Evolutionary conservation across 176 grass and related monocot genomes (phyloP).

Genomic region (Juncus effusus): DNA sequence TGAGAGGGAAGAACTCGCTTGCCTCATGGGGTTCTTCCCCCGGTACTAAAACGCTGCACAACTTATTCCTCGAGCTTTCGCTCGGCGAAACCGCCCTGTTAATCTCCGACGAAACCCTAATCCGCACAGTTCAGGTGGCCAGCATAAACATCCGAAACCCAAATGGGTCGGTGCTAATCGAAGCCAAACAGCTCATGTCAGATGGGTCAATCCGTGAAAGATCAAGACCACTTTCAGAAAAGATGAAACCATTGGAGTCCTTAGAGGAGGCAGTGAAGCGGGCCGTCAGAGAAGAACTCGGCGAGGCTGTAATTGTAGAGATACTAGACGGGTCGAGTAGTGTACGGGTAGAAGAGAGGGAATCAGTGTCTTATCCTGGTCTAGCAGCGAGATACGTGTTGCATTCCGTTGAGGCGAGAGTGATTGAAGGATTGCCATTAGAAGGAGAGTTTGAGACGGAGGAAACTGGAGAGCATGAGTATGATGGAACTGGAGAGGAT

Average conservation of each 20-base stretch:
- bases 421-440: conserved; percentile 49
- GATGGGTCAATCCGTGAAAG: conserved; percentile 56
- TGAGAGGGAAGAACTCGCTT: conserved; percentile 31
- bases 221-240: conserved; percentile 69
- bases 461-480: conserved; percentile 56
- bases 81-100: conserved; percentile 65
- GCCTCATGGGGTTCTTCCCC: conserved; percentile 59
- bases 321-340: conserved; percentile 30
- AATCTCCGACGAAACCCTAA: neutral
- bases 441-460: conserved; percentile 80
- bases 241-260: conserved; percentile 72
- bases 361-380: conserved; percentile 65
- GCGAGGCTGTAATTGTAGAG: conserved; percentile 39
- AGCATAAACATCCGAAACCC: conserved; percentile 60
- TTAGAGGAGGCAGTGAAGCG: conserved; percentile 52
- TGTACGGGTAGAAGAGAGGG: conserved; percentile 61
- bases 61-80: conserved; percentile 82
- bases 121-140: conserved; percentile 71
- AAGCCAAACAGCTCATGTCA: conserved; percentile 76
- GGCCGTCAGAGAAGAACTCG: conserved; percentile 70
- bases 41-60: conserved; percentile 70
- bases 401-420: conserved; percentile 62
- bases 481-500: conserved; percentile 22
- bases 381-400: conserved; percentile 63
- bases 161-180: conserved; percentile 48